phyloP scores from a whole-genome alignment of 306 rosid species.

The Vachellia collinsii region DNA sequence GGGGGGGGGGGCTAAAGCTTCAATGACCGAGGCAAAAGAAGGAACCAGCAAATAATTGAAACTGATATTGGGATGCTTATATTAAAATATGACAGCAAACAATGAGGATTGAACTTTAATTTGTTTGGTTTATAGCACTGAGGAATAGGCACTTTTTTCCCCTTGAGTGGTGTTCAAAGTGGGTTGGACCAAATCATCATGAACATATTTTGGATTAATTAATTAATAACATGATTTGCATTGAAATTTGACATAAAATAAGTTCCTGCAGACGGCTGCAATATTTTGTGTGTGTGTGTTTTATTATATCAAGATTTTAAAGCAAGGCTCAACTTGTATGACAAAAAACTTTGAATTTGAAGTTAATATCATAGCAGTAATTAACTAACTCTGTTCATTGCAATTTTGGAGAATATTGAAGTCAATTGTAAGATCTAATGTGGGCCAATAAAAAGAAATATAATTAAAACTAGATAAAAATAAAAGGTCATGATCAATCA shows the following conservation, averaged over 20 bases:
- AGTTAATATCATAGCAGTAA: constrained; percentile 31
- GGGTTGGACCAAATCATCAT: constrained; percentile 58
- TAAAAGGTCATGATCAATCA: neutral
- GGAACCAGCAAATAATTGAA: constrained; percentile 44
- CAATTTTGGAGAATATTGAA: neutral
- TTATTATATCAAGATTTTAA: constrained; percentile 26
- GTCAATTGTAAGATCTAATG: neutral
- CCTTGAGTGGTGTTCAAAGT: constrained; percentile 51
- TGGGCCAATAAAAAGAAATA: neutral
- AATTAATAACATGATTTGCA: constrained; percentile 13
- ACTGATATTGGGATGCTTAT: constrained; percentile 22
- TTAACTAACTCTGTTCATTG: constrained; percentile 10
- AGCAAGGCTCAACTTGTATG: constrained; percentile 29
- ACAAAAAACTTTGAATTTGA: constrained; percentile 23
- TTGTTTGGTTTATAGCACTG: constrained; percentile 42
- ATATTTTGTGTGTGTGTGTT: constrained; percentile 20
- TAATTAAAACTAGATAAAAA: neutral
- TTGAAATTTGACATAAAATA: constrained; percentile 31
- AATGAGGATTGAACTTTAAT: constrained; percentile 40
- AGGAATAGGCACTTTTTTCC: neutral
- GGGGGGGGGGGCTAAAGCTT: no score
- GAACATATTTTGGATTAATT: constrained; percentile 36
- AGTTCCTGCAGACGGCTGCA: constrained; percentile 41
- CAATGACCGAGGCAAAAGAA: no score
- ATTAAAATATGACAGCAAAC: constrained; percentile 38